Conservation (phyloP, 371 early-diverging fungal species). For the Dipsacomyces acuminosporus region DNA sequence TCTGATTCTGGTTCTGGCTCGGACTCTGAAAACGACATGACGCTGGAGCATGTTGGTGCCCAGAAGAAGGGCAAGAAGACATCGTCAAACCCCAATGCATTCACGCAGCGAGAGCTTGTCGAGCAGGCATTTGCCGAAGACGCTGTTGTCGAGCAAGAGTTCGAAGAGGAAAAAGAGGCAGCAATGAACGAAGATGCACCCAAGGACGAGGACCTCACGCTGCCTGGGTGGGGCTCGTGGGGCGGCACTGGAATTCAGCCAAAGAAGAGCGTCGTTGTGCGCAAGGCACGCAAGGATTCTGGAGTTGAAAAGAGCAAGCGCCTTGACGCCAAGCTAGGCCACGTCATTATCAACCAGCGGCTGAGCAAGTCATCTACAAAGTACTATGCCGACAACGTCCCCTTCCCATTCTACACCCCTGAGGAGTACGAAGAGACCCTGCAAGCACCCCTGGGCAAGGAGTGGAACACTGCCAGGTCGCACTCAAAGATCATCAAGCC, state of each 20-base stretch:
- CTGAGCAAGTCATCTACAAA: slow-evolving; percentile 71
- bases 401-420: slow-evolving; percentile 77
- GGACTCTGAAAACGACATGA: slow-evolving; percentile 29
- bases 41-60: slow-evolving; percentile 39
- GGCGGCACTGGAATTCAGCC: slow-evolving; percentile 57
- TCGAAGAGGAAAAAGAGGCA: slow-evolving; percentile 76
- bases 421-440: slow-evolving; percentile 87
- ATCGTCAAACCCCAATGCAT: slow-evolving; percentile 47
- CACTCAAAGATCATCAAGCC: slow-evolving; percentile 75
- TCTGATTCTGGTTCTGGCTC: slow-evolving; percentile 6
- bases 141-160: slow-evolving; percentile 71
- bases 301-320: slow-evolving; percentile 66
- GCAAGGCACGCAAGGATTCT: slow-evolving; percentile 43
- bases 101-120: slow-evolving; percentile 81
- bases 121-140: slow-evolving; percentile 92
- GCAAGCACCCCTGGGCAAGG: slow-evolving; percentile 82
- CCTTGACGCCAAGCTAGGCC: slow-evolving; percentile 71
- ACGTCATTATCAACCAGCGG: slow-evolving; percentile 92
- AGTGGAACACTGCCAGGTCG: slow-evolving; percentile 85
- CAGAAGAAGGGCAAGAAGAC: slow-evolving; percentile 18
- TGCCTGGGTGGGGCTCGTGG: slow-evolving; percentile 97
- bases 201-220: slow-evolving; percentile 71
- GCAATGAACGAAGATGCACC: slow-evolving; percentile 66
- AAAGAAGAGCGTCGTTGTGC: slow-evolving; percentile 58
- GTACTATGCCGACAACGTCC: slow-evolving; percentile 67